Percentiles rank a stretch among this genome's conserved stretches.
These are phyloP conservation scores for Marsdenia floribunda DNA, from an alignment of 257 asterid species.

Conservation along the genomic window DNA sequence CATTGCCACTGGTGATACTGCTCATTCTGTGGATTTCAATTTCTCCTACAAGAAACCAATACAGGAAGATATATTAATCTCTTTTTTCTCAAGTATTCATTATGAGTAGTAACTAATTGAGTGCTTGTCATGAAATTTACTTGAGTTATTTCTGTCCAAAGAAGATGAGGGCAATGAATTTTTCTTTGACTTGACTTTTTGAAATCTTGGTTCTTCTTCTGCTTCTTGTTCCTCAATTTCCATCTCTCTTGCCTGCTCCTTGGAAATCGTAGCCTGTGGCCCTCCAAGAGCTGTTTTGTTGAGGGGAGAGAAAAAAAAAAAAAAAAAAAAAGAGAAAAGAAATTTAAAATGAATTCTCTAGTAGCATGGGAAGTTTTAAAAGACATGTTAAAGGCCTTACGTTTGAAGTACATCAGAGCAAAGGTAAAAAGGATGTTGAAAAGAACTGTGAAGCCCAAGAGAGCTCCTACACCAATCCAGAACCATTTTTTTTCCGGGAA, in stretches of 20 bases:
- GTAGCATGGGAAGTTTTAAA: background rate
- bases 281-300: constrained; percentile 56
- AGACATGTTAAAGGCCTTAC: constrained; percentile 31
- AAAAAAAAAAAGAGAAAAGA: no score
- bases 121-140: constrained; percentile 28
- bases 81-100: background rate
- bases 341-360: constrained; percentile 1
- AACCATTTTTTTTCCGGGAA: constrained; percentile 45
- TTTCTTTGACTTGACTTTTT: constrained; percentile 41
- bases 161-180: constrained; percentile 42
- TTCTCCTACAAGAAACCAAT: constrained; percentile 44
- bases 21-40: constrained; percentile 55
- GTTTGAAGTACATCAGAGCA: constrained; percentile 50
- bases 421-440: constrained; percentile 49
- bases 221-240: constrained; percentile 39
- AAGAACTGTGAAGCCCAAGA: constrained; percentile 41
- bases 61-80: constrained; percentile 6
- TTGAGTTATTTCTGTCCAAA: constrained; percentile 48
- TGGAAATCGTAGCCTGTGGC: constrained; percentile 82
- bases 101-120: background rate
- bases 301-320: no score
- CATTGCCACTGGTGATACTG: constrained; percentile 31
- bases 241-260: constrained; percentile 73
- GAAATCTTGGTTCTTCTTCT: constrained; percentile 41
- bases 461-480: constrained; percentile 63